These are phyloP conservation scores for Biscogniauxia mediterranea DNA, from an alignment of 2,329 filamentous ascomycete genomes.

Conservation along the genomic window DNA sequence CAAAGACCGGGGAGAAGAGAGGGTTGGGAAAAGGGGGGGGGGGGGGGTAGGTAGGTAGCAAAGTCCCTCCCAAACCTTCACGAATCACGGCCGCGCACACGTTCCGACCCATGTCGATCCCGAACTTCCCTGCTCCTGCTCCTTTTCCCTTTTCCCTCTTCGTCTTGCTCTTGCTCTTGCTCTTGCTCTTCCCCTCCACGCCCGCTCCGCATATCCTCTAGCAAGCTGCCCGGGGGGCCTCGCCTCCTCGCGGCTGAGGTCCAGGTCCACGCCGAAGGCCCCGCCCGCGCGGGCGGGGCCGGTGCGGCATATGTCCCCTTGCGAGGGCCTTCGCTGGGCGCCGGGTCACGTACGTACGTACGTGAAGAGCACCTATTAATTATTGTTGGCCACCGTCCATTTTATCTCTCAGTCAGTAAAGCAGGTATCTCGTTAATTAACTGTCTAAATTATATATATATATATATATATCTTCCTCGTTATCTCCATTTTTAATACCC, in stretches of 20 bases:
- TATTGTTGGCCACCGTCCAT: neutral
- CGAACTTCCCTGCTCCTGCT: conserved; percentile 7
- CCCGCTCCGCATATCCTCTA: conserved; percentile 17
- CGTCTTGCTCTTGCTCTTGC: no score
- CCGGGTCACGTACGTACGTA: conserved; percentile 67
- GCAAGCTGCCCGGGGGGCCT: conserved; percentile 23
- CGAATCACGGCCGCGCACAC: conserved; percentile 49
- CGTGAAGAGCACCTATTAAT: conserved; percentile 46
- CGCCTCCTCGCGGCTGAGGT: conserved; percentile 25
- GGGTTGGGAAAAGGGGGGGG: neutral
- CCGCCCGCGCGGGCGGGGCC: conserved; percentile 20
- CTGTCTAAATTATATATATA: no score
- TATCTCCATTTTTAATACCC: no score
- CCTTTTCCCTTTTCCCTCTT: neutral
- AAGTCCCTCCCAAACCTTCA: no score
- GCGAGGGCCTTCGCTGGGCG: conserved; percentile 60
- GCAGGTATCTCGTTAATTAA: no score
- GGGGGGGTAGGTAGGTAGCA: no score
- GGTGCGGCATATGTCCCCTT: conserved; percentile 49
- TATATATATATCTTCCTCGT: no score
- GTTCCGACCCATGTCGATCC: conserved; percentile 46
- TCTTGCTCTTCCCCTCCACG: conserved; percentile 10
- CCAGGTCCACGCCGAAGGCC: conserved; percentile 24
- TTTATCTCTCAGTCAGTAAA: no score
- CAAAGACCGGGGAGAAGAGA: no score